Conservation (phyloP, 129 eudicot genomes). For the Artemisia tridentata region DNA sequence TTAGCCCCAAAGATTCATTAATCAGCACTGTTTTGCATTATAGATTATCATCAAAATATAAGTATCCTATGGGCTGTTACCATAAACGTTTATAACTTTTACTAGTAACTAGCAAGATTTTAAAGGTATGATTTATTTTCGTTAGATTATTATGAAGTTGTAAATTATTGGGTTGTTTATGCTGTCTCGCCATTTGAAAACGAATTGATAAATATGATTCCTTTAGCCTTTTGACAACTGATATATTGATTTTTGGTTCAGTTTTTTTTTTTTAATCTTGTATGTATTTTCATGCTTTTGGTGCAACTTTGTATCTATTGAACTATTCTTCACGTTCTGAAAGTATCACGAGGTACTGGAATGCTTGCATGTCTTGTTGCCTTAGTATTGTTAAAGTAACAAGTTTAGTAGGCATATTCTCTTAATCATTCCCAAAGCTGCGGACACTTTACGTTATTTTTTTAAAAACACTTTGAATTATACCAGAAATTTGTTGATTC, state of each 20-base stretch:
- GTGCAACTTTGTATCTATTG: constrained; percentile 9
- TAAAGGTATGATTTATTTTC: constrained; percentile 60
- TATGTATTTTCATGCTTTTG: constrained; percentile 11
- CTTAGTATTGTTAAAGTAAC: neutral
- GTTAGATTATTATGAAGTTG: neutral
- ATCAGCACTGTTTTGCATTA: neutral
- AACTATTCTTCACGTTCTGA: constrained; percentile 7
- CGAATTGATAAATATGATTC: neutral
- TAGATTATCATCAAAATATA: constrained; percentile 12
- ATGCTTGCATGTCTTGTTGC: constrained; percentile 14
- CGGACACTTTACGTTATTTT: no score
- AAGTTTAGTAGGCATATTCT: neutral
- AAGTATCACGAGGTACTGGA: constrained; percentile 9
- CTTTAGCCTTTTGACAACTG: neutral
- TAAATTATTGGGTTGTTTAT: constrained; percentile 11
- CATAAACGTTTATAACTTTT: neutral
- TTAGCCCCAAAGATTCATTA: neutral
- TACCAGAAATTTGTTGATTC: no score
- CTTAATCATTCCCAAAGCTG: constrained; percentile 14
- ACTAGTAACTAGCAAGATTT: constrained; percentile 41
- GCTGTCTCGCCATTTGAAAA: constrained; percentile 12
- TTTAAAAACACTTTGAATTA: no score
- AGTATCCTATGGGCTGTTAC: neutral
- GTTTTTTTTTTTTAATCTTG: neutral
- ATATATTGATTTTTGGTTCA: neutral